These are phyloP conservation scores for Penicillium sp. DNA, from an alignment of 2,329 filamentous ascomycete species.

Conservation along the genomic window DNA sequence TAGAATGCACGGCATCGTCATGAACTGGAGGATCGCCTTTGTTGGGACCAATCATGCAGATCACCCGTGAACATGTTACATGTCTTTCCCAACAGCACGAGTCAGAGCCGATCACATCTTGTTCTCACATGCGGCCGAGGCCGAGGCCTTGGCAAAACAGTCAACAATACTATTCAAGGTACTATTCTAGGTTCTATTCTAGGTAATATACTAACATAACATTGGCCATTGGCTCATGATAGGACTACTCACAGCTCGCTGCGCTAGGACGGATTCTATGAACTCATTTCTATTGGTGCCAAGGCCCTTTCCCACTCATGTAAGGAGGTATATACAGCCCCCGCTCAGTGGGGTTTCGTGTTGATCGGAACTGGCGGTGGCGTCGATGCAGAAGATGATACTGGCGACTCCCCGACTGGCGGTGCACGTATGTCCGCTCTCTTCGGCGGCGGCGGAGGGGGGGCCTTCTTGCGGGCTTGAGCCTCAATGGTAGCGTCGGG, in stretches of 20 bases:
- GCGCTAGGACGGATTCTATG: too few relatives aligned
- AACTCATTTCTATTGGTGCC: too few relatives aligned
- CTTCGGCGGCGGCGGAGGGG: slow-evolving; percentile 62
- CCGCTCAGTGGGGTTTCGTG: slow-evolving; percentile 58
- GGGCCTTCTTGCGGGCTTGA: slow-evolving; percentile 51
- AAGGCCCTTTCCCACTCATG: neutral
- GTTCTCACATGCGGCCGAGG: slow-evolving; percentile 31
- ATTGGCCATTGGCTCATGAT: too few relatives aligned
- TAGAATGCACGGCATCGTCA: too few relatives aligned
- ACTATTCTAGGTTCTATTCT: too few relatives aligned
- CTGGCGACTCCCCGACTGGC: slow-evolving; percentile 32
- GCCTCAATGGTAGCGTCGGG: slow-evolving; percentile 29
- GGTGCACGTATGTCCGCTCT: slow-evolving; percentile 53
- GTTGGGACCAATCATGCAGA: slow-evolving; percentile 21
- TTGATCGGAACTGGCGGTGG: slow-evolving; percentile 62
- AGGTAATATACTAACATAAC: too few relatives aligned
- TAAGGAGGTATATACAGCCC: slow-evolving; percentile 17
- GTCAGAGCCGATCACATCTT: neutral
- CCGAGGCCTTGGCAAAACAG: too few relatives aligned
- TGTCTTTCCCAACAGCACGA: slow-evolving; percentile 22
- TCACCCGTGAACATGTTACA: neutral
- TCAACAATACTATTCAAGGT: too few relatives aligned
- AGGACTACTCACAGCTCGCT: too few relatives aligned
- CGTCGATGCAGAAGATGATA: slow-evolving; percentile 30
- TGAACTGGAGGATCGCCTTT: slow-evolving; percentile 7